phyloP scores from a whole-genome alignment of 2,329 filamentous ascomycete genomes.

The Onygenales sp. region DNA sequence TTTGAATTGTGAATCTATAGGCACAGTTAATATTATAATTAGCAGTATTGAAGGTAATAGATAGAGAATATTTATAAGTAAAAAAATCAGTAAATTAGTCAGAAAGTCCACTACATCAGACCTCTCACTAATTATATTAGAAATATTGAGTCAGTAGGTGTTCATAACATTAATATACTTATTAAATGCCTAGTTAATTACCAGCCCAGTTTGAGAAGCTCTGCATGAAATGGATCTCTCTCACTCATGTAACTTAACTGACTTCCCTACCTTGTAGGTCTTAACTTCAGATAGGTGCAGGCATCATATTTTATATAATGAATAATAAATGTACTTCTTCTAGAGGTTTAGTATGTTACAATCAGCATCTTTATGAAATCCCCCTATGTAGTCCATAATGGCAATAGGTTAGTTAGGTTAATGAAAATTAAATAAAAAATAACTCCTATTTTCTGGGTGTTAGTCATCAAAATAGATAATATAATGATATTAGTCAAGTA shows the following conservation, averaged over 20 bases:
- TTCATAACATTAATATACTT: slow-evolving; percentile 45
- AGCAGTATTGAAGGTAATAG: slow-evolving; percentile 44
- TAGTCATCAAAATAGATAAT: not conserved
- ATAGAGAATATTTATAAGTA: slow-evolving; percentile 59
- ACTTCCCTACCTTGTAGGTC: slow-evolving; percentile 19
- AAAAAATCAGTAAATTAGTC: slow-evolving; percentile 18
- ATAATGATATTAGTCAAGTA: too few species aligned
- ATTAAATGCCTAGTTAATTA: slow-evolving; percentile 56
- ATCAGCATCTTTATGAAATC: too few species aligned
- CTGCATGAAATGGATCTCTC: slow-evolving; percentile 62
- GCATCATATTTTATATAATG: not conserved
- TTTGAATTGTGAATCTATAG: slow-evolving; percentile 16
- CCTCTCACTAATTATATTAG: slow-evolving; percentile 22
- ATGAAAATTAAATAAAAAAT: too few species aligned
- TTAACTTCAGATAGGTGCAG: slow-evolving; percentile 10
- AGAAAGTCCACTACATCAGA: slow-evolving; percentile 39
- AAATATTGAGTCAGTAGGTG: slow-evolving; percentile 54
- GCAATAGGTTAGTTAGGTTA: too few species aligned
- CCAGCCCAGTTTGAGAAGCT: slow-evolving; percentile 49
- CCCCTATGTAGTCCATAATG: too few species aligned
- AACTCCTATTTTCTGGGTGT: too few species aligned
- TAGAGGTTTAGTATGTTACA: not conserved
- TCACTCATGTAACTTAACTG: slow-evolving; percentile 41
- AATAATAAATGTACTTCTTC: slow-evolving; percentile 10
- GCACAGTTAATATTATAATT: slow-evolving; percentile 33